Evolutionary conservation across 2,329 filamentous ascomycete genomes (phyloP).

Genomic region (Thelonectria rubi): DNA sequence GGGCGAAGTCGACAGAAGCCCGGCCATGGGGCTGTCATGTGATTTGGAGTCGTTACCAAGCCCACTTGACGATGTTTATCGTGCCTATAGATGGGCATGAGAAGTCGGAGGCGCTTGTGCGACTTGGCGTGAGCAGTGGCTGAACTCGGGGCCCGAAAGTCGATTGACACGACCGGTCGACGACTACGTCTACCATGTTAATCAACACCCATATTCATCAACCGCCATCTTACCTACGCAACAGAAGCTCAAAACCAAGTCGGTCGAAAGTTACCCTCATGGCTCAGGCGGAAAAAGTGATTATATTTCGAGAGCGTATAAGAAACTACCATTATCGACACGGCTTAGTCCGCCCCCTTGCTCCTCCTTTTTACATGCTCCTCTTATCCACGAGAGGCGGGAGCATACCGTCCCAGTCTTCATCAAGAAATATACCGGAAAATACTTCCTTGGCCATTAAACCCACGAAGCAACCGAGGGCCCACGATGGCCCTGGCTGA

Average conservation of each 20-base stretch:
- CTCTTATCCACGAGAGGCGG: slow-evolving; percentile 3
- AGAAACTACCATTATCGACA: no score
- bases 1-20: slow-evolving; percentile 18
- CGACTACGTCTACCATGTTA: no score
- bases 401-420: background rate
- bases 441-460: slow-evolving; percentile 5
- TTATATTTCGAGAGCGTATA: no score
- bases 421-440: slow-evolving; percentile 16
- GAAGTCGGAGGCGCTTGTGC: no score
- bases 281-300: no score
- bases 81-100: background rate
- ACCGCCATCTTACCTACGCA: no score
- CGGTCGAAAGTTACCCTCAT: no score
- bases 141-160: background rate
- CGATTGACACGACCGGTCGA: no score
- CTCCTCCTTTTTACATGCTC: background rate
- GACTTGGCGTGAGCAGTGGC: background rate
- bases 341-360: no score
- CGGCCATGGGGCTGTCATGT: slow-evolving; percentile 18
- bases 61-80: background rate
- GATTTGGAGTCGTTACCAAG: slow-evolving; percentile 10
- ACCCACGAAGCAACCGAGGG: background rate
- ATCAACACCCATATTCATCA: no score
- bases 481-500: no score
- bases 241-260: no score